Conservation (phyloP, 371 early-diverging fungal species). For the Mortierella sp. region DNA sequence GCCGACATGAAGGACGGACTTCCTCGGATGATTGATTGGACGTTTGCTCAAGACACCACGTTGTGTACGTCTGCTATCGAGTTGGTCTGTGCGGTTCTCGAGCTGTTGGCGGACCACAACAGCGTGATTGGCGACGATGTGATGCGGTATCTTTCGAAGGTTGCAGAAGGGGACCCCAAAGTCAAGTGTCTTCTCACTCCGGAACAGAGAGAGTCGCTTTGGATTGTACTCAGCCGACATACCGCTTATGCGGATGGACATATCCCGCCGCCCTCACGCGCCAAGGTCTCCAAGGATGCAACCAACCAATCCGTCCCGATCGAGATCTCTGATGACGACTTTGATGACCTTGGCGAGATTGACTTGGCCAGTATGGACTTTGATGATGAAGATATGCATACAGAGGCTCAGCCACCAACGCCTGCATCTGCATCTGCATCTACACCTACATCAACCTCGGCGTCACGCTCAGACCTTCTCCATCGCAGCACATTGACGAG, state of each 20-base stretch:
- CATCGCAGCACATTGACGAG: constrained; percentile 1
- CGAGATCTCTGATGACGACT: constrained; percentile 59
- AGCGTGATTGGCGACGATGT: constrained; percentile 19
- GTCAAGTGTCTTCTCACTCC: constrained; percentile 32
- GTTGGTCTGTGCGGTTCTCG: constrained; percentile 41
- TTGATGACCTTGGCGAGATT: constrained; percentile 61
- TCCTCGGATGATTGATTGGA: constrained; percentile 41
- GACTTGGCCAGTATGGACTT: constrained; percentile 46
- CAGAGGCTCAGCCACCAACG: background rate
- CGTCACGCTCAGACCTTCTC: constrained; percentile 10
- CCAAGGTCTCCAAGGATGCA: background rate
- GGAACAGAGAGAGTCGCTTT: constrained; percentile 40
- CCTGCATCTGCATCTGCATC: background rate
- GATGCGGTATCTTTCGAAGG: constrained; percentile 16
- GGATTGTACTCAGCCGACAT: constrained; percentile 46
- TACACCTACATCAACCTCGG: background rate
- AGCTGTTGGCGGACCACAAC: constrained; percentile 46
- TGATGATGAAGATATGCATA: constrained; percentile 19
- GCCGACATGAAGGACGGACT: constrained; percentile 37
- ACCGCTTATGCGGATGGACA: constrained; percentile 17
- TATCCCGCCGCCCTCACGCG: background rate
- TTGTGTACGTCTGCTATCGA: constrained; percentile 39
- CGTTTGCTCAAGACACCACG: constrained; percentile 42
- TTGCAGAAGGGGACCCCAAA: constrained; percentile 33
- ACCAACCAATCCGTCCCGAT: constrained; percentile 6